Base-by-base conservation (phyloP, 805 yeast genomes). In the Maudiozyma saulgeensis region DNA sequence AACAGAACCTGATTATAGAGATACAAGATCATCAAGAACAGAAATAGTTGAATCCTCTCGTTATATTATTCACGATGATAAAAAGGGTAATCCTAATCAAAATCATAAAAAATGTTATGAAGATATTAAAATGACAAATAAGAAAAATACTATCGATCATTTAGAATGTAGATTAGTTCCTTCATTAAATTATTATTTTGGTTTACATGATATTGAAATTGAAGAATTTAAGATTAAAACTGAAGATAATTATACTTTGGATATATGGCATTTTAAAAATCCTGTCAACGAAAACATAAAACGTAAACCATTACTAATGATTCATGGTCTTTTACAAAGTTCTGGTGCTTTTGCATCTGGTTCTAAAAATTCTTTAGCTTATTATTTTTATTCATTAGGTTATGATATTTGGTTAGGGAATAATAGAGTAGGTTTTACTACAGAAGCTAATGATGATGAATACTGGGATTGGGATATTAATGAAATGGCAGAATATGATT, bases 401-500 rank as follows among this genome's bases (percentile, higher is more conserved):
- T 87, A 74, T 59, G 96, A 89, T 56, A 89, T 89, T 6, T 89
- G 96, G 96, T 63, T 89, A 49, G 96, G 96, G 1, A 87, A 89
- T 60, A 90, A 89, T 61, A 69, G 99, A 54, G 82, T 96, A 53
- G 95, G 96, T 8, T 87, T 90, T 63, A 71, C 76, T 39, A 86
- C 95, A 0, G 68, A 74, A 45, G 66, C 71, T 51, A 15, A 55
- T 37, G 51, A 51, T 43, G 51, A 51, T 42, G 52, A 52, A 28
- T 84, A 84, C 79, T 91, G 99, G 99, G 81, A 86, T 56, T 91
- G 99, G 99, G 91, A 87, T 59, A 76, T 91, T 47, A 68, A 74
- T 15, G 91, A 87, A 43, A 79, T 93, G 81, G 91, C 91, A 0
- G 72, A 74, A 51, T 78, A 71, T 57, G 99, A 91, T 63, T 66